Base-by-base conservation (phyloP, 495 filamentous ascomycete genomes). In the Hyaloscypha bicolor region DNA sequence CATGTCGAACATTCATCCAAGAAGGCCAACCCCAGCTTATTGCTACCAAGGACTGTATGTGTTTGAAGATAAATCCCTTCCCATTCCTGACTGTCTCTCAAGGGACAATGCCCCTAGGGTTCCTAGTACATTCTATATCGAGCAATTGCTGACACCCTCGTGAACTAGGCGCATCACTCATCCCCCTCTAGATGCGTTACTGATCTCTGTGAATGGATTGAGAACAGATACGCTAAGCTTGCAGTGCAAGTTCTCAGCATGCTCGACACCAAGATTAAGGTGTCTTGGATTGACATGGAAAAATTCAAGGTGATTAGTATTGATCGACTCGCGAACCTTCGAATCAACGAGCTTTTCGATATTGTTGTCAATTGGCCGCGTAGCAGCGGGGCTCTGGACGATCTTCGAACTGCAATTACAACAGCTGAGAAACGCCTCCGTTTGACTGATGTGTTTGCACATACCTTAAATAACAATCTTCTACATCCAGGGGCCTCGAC, bases 401-500 rank as follows among this genome's bases (percentile, higher is more conserved):
- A 98, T 76, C 77, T 87, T 57, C 79, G 82, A 25, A 80, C 80
- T 45, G 84, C 82, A 48, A 78, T 85, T 45, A 84, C 82, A 9
- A 74, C 72, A 32, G 88, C 75, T 77, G 86, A 75, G 73, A 85
- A 76, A 70, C 90, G 75, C 68, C 79, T 76, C 72, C 90, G 76
- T 75, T 82, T 98, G 6, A 94, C 92, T 4, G 84, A 83, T 9
- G 83, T 82, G 8, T 98, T 98, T 74, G 84, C 88, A 12, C 75
- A 81, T 4, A 86, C 83, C 4, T 75, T 97, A 12, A 85, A 87
- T 60, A 82, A 81, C n/a, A 86, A 92, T 9, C 77, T 99, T 5
- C 80, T 99, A 4, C 93, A 97, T 72, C 90, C 95, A 0, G 96
- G 93, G 5, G 88, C 92, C 42, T 93, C 93, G 48, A 99, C 95